Base-by-base conservation (phyloP, 352 stramenopile species). In the Peronosclerospora sorghi region DNA sequence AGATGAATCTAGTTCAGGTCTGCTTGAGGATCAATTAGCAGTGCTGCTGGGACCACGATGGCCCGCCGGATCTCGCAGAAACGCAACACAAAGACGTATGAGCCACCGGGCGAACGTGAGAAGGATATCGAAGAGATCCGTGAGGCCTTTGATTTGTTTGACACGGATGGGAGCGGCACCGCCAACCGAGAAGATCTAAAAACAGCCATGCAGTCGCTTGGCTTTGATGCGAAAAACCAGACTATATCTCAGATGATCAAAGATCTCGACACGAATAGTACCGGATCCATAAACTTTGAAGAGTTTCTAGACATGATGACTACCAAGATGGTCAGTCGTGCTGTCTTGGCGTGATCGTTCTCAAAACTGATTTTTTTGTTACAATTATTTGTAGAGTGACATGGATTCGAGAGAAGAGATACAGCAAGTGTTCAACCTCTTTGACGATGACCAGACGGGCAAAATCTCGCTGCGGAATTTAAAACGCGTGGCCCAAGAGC, bases 221-320 rank as follows among this genome's bases (percentile, higher is more conserved):
- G 94, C 39, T 98, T 97, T 51, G 90, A 98, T 59, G 83, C 87
- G 36, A 98, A 97, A 68, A 97, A 98, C 65, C 88, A 98, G 68
- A 95, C 95, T 21, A 96, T 98, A 58, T 96, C 97, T 56, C 95
- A 98, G 62, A 97, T 98, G 82, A 97, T 98, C 43, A 75, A 78
- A 2, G 89, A 98, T 54, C 96, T 97, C 48, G 94, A 98, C 68
- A 97, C 96, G 62, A 86, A 97, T 56, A 86, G 88, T 34, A 94
- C 70, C 6, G 94, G 95, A 19, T 97, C 73, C 34, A 97, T 98
- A 55, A 85, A 97, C 65, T 98, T 98, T 70, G 72, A 95, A 35
- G 90, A 98, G 65, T 98, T 98, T 60, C 66, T 98, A 19, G 86
- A 97, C 55, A 97, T 97, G 86, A 97, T 96, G 82, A 96, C 79